Evolutionary conservation across 1,284 basidiomycete species (phyloP).

Genomic region (Cryptococcus deneoformans): DNA sequence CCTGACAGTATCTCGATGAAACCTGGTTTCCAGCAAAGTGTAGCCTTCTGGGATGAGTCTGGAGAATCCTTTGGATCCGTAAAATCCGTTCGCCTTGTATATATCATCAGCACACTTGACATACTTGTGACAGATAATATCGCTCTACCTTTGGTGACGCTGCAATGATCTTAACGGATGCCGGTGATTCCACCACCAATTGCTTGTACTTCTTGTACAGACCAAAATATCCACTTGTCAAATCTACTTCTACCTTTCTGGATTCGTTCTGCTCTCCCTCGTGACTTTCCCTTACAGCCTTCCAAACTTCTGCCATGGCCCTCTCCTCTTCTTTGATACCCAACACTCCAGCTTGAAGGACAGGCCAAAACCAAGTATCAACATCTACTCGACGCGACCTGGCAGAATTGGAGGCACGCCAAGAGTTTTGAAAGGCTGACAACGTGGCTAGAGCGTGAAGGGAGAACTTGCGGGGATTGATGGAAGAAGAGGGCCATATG

Average conservation of each 20-base stretch:
- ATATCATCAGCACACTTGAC: background rate
- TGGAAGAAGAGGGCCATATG: constrained; percentile 41
- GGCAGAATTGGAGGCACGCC: constrained; percentile 38
- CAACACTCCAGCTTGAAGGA: constrained; percentile 83
- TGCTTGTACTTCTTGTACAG: constrained; percentile 79
- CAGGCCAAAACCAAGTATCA: constrained; percentile 67
- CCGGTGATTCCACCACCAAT: constrained; percentile 59
- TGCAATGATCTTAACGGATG: constrained; percentile 72
- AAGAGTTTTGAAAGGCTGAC: constrained; percentile 47
- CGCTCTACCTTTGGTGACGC: constrained; percentile 79
- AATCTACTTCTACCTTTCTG: constrained; percentile 50
- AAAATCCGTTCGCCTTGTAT: constrained; percentile 89
- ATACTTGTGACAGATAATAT: background rate
- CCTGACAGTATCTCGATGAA: constrained; percentile 65
- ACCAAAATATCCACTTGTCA: constrained; percentile 96
- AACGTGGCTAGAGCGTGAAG: constrained; percentile 43
- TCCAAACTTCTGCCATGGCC: constrained; percentile 53
- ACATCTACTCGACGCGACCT: constrained; percentile 41
- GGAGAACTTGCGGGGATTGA: constrained; percentile 40
- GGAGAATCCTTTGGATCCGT: constrained; percentile 80
- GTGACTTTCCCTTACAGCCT: constrained; percentile 23
- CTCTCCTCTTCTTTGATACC: constrained; percentile 76
- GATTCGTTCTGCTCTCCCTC: constrained; percentile 1
- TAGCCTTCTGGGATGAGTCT: constrained; percentile 94
- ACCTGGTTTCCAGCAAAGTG: constrained; percentile 78